Conservation (phyloP, 1,139 yeast genomes). For the Kodamaea sp. region DNA sequence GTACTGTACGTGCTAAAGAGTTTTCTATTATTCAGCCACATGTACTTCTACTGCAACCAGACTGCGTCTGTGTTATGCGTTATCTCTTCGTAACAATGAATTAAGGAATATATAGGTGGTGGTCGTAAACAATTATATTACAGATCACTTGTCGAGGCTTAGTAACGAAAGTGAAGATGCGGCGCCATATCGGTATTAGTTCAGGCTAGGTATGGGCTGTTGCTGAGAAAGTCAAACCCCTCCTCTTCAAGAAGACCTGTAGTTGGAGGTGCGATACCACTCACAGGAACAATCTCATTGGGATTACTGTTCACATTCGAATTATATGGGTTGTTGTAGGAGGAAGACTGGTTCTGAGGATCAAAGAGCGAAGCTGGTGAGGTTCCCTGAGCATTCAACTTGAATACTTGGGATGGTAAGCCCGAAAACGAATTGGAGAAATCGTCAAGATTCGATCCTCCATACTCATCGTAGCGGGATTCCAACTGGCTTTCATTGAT, state of each 20-base stretch:
- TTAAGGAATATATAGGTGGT: no score
- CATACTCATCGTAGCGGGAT: slow-evolving; percentile 3
- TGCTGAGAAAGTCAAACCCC: slow-evolving; percentile 8
- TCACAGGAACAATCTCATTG: not conserved
- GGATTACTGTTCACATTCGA: not conserved
- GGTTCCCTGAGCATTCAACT: slow-evolving; percentile 2
- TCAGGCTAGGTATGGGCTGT: slow-evolving; percentile 5
- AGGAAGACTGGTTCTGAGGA: not conserved
- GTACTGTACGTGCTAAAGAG: no score
- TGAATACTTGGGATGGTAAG: slow-evolving; percentile 7
- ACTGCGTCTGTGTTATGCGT: no score
- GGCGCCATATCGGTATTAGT: no score
- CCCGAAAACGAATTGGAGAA: slow-evolving; percentile 5
- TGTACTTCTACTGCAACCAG: no score
- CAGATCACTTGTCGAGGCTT: no score
- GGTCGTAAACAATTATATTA: no score
- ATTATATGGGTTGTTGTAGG: not conserved
- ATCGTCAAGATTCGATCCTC: slow-evolving; percentile 5
- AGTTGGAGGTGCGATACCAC: not conserved
- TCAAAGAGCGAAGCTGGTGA: slow-evolving; percentile 8
- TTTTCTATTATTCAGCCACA: no score
- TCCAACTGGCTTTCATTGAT: slow-evolving; percentile 3
- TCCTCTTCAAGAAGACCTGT: slow-evolving; percentile 8
- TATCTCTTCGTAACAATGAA: no score
- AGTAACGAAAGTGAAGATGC: no score